Evolutionary conservation across 2,329 filamentous ascomycete genomes (phyloP).

Genomic region (Cyclaneusma minus): DNA sequence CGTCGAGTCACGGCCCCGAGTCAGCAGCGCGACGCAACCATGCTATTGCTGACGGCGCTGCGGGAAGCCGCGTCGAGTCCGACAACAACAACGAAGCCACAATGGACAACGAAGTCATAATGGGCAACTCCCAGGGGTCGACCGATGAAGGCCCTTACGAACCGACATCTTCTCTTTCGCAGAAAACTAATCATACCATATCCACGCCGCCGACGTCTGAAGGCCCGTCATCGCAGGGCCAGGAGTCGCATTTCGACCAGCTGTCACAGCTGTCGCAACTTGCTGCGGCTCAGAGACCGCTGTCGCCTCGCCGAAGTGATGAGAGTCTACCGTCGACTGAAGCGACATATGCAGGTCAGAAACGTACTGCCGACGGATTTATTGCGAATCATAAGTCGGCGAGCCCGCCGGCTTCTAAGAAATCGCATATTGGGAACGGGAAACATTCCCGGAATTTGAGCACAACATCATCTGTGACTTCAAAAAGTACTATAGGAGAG

Average conservation of each 20-base stretch:
- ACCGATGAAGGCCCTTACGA: constrained; percentile 3
- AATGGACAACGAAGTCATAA: too few relatives aligned
- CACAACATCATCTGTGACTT: constrained; percentile 42
- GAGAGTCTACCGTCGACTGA: too few relatives aligned
- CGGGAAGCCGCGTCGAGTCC: constrained; percentile 1
- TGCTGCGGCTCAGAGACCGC: constrained; percentile 32
- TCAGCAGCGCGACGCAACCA: constrained; percentile 6
- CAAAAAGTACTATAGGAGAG: constrained; percentile 60
- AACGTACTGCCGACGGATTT: constrained; percentile 71
- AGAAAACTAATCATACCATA: constrained; percentile 26
- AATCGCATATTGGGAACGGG: too few relatives aligned
- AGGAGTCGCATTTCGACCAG: constrained; percentile 34
- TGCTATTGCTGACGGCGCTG: constrained; percentile 1
- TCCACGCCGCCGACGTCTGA: constrained; percentile 22
- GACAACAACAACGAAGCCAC: constrained; percentile 7
- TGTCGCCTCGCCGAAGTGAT: too few relatives aligned
- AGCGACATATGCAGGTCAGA: constrained; percentile 30
- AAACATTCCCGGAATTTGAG: constrained; percentile 61
- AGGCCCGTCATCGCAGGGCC: constrained; percentile 21
- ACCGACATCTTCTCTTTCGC: constrained; percentile 20
- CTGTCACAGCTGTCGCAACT: constrained; percentile 41
- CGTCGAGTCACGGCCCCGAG: constrained; percentile 6
- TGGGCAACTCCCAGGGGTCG: constrained; percentile 4
- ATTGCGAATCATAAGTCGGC: too few relatives aligned
- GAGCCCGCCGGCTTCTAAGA: too few relatives aligned